Percentiles rank a stretch among this genome's conserved stretches.
phyloP scores from a whole-genome alignment of 83 land plant genomes.

The Picea engelmannii region DNA sequence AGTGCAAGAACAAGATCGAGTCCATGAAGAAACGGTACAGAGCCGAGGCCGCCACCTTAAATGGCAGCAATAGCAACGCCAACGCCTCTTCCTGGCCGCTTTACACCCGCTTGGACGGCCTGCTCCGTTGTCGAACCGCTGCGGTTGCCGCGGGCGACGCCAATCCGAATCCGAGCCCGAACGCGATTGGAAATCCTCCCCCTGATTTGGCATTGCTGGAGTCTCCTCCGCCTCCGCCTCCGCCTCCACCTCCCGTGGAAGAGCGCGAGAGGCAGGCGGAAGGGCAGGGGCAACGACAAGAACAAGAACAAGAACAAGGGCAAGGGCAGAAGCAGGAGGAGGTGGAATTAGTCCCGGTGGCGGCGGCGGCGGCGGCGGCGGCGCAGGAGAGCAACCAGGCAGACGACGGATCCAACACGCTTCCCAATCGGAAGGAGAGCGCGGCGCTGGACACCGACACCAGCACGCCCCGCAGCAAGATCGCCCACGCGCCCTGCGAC shows the following conservation, averaged over 20 bases:
- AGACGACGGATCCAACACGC: constrained; percentile 8
- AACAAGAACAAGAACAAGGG: neutral
- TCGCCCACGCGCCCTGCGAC: neutral
- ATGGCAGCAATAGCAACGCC: constrained; percentile 7
- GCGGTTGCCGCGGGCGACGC: neutral
- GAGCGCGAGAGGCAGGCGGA: neutral
- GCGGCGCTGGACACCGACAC: constrained; percentile 10
- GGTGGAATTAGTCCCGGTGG: neutral
- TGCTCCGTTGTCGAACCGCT: constrained; percentile 22
- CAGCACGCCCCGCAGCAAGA: constrained; percentile 14
- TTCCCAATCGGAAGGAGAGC: constrained; percentile 10
- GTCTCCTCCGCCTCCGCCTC: neutral
- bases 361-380: neutral
- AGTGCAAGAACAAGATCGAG: constrained; percentile 91
- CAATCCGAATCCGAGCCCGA: neutral
- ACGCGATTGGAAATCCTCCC: neutral
- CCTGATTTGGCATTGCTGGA: constrained; percentile 7
- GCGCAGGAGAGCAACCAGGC: neutral
- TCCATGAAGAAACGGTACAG: constrained; percentile 78
- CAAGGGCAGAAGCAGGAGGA: neutral
- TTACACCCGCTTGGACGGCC: constrained; percentile 21
- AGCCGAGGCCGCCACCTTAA: constrained; percentile 31
- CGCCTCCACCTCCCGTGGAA: neutral
- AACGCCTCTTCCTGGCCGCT: constrained; percentile 32
- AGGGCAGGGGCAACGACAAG: neutral